Evolutionary conservation across 176 grass and related monocot genomes (phyloP).

Genomic region (Stipa capillata): DNA sequence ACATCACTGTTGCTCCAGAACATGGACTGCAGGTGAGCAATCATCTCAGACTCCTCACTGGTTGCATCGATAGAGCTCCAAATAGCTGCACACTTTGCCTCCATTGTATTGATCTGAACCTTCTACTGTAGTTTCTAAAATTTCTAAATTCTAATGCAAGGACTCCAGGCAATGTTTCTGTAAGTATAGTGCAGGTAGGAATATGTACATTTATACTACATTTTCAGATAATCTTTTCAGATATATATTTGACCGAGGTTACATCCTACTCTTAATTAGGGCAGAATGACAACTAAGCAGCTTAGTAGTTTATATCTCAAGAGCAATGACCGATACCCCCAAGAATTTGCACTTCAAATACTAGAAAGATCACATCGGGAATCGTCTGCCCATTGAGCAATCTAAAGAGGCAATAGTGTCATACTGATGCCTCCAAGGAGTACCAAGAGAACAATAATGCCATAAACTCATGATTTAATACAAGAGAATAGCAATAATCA

Average conservation of each 20-base stretch:
- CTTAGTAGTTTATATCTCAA: not conserved
- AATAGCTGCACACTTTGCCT: not conserved
- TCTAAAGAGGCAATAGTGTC: constrained; percentile 15
- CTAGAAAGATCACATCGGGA: constrained; percentile 9
- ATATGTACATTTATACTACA: constrained; percentile 17
- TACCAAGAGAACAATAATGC: constrained; percentile 10
- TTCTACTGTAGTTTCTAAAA: not conserved
- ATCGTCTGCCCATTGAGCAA: constrained; percentile 23
- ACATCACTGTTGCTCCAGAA: constrained; percentile 21
- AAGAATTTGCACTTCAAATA: constrained; percentile 1
- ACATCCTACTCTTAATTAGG: not conserved
- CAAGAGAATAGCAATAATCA: not conserved
- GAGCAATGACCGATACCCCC: not conserved
- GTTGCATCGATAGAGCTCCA: not conserved
- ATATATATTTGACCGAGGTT: constrained; percentile 31
- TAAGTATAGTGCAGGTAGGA: not conserved
- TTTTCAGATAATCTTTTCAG: constrained; percentile 6
- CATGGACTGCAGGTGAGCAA: constrained; percentile 41
- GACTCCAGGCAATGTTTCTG: not conserved
- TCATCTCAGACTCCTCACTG: constrained; percentile 42
- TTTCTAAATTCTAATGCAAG: not conserved
- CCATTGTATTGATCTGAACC: constrained; percentile 15
- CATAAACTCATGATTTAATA: not conserved
- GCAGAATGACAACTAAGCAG: constrained; percentile 18
- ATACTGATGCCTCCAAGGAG: not conserved